These are phyloP conservation scores for Alternaria burnsii DNA, from an alignment of 2,329 filamentous ascomycete genomes.

Conservation along the genomic window DNA sequence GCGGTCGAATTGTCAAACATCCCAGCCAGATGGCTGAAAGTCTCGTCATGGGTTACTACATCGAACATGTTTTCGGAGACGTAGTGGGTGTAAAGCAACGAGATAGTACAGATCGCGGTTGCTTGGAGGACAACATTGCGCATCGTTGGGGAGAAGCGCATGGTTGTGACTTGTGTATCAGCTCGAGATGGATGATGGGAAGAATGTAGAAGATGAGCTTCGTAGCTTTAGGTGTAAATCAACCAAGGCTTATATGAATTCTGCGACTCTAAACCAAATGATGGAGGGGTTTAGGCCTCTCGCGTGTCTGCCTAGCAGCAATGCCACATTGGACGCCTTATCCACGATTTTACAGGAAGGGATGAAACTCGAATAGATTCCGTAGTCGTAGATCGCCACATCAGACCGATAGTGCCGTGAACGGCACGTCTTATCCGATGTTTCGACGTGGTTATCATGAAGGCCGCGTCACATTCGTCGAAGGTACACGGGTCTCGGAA, in stretches of 20 bases:
- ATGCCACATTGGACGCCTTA: constrained; percentile 1
- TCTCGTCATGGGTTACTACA: constrained; percentile 11
- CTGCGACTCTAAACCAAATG: not conserved
- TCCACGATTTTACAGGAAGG: not conserved
- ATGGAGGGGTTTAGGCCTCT: not conserved
- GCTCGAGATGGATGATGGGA: not conserved
- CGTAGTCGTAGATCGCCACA: not conserved
- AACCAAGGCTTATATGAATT: not conserved
- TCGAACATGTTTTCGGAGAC: constrained; percentile 11
- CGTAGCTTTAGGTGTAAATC: not conserved
- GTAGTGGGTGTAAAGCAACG: constrained; percentile 12
- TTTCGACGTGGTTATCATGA: not conserved
- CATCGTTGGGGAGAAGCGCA: constrained; percentile 21
- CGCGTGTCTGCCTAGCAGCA: constrained; percentile 3
- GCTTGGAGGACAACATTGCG: constrained; percentile 23
- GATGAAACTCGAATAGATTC: not conserved
- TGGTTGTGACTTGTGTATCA: not conserved
- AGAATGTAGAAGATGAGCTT: not conserved
- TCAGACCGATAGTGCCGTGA: not conserved
- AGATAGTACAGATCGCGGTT: constrained; percentile 15
- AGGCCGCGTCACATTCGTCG: not conserved
- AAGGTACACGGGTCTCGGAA: not conserved
- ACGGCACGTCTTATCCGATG: not conserved
- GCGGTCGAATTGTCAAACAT: not conserved
- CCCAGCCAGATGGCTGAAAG: constrained; percentile 6